Base-by-base conservation (phyloP, 1,284 basidiomycete species). In the Puccinia novopanici region DNA sequence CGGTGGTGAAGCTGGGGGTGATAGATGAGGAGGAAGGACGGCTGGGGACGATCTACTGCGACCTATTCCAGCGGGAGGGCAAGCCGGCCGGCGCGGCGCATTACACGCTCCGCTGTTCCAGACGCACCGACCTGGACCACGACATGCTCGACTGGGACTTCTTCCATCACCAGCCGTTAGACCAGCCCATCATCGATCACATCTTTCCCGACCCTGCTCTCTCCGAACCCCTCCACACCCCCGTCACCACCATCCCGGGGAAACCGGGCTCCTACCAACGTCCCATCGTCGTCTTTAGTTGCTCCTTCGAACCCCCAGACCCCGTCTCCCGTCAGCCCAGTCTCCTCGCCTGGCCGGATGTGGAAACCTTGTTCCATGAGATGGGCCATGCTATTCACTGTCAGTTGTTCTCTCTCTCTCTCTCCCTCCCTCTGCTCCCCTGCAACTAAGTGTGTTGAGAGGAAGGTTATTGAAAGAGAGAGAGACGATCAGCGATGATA, bases 351-450 rank as follows among this genome's bases (percentile, higher is more conserved):
- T 86, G 85, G 85, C 82, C 83, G 48, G 85, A 86, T 55, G 84
- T 86, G 30, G 85, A 86, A 75, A 86, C 85, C 57, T 82, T 86
- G 2, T 86, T 86, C 80, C 85, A 86, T 76, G 85, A 86, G 80
- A 86, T 86, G 85, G 85, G 85, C 0, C 85, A 86, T 63, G 85
- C 85, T 2, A 83, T 86, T 27, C 85, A 86, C 63, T 85, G 83
- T 78, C 34, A 82, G 81, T 77, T 50, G 6, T 10, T n/a, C 8
- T 40, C 19, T 22, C 17, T 40, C 15, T 42, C 15, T 57, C 61
- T 54, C 22, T n/a, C 76, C 40, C 37, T 30, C 22, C 17, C 45
- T 81, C 54, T 67, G 61, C 30, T 17, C 30, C 10, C 42, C 67
- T 71, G n/a, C 48, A 37, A 34, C 34, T 34, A 34, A 34, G 34